phyloP scores from a whole-genome alignment of 75 land plant genomes.

The Pinus albicaulis region DNA sequence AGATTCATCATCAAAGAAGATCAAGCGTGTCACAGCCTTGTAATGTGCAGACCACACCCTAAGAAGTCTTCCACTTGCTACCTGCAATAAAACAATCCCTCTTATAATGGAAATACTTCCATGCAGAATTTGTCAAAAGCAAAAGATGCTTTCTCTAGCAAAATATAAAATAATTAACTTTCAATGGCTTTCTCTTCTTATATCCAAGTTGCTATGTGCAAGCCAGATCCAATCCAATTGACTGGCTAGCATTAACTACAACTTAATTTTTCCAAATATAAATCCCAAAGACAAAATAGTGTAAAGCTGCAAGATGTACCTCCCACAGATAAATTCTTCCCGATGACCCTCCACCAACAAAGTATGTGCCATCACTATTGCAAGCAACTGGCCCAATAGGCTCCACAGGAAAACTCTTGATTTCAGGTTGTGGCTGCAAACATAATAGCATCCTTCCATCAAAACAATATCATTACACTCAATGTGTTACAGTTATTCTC shows the following conservation, averaged over 20 bases:
- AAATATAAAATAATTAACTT: neutral
- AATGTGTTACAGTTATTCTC: neutral
- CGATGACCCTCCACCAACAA: conserved; percentile 76
- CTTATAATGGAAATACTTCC: neutral
- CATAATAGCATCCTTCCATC: neutral
- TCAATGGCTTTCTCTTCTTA: no score
- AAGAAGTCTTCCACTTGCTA: conserved; percentile 70
- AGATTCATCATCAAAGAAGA: conserved; percentile 59
- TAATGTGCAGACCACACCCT: conserved; percentile 87
- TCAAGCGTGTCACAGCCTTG: conserved; percentile 68
- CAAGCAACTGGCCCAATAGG: conserved; percentile 73
- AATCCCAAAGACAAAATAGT: neutral
- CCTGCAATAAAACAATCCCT: conserved; percentile 28
- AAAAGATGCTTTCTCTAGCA: neutral
- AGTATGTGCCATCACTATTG: conserved; percentile 68
- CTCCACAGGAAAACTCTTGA: conserved; percentile 86
- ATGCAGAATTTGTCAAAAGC: neutral
- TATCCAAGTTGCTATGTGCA: neutral
- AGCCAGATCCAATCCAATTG: neutral
- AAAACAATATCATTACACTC: neutral
- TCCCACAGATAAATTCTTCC: conserved; percentile 91
- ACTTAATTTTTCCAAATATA: neutral
- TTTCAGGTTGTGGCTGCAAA: conserved; percentile 65
- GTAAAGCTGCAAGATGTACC: conserved; percentile 26
- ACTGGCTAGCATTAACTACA: neutral